A percentile compares a stretch with the other conserved stretches of the same genome.
phyloP scores from a whole-genome alignment of 768 basidiomycete species.

The Boletus sp. region DNA sequence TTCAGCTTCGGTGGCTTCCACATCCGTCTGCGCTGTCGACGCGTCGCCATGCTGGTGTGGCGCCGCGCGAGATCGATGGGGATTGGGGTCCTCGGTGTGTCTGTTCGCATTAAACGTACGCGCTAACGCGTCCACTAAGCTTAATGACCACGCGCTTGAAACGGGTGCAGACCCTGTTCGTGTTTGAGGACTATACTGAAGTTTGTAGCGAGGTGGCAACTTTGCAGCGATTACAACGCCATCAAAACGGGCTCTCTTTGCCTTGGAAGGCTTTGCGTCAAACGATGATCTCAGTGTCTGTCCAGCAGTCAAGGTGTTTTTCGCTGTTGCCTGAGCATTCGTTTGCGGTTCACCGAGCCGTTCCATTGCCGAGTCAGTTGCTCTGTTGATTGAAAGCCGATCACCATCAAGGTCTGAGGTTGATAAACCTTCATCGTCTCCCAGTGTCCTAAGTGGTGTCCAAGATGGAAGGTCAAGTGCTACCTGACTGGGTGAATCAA shows the following conservation, averaged over 20 bases:
- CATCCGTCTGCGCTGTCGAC: conserved; percentile 17
- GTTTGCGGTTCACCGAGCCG: neutral
- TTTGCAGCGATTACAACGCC: conserved; percentile 23
- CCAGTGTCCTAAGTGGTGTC: conserved; percentile 11
- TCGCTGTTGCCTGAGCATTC: neutral
- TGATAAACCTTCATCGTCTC: neutral
- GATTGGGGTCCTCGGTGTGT: neutral
- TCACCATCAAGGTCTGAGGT: conserved; percentile 11
- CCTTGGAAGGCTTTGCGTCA: neutral
- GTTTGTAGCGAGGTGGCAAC: neutral
- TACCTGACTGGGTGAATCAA: neutral
- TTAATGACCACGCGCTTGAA: conserved; percentile 1
- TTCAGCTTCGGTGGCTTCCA: conserved; percentile 23
- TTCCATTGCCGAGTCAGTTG: neutral
- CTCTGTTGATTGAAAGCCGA: neutral
- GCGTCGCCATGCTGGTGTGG: neutral
- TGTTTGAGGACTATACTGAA: neutral
- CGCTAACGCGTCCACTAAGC: conserved; percentile 23
- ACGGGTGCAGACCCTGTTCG: neutral
- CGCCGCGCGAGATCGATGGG: neutral
- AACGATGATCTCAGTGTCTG: neutral
- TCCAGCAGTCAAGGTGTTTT: neutral
- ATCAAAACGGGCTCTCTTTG: conserved; percentile 22
- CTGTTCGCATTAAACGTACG: conserved; percentile 28
- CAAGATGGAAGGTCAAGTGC: conserved; percentile 23